Percentiles rank a stretch among this genome's conserved stretches.
Evolutionary conservation across 345 rosid genomes (phyloP).

Genomic region (Eucalyptus guilfoylei): DNA sequence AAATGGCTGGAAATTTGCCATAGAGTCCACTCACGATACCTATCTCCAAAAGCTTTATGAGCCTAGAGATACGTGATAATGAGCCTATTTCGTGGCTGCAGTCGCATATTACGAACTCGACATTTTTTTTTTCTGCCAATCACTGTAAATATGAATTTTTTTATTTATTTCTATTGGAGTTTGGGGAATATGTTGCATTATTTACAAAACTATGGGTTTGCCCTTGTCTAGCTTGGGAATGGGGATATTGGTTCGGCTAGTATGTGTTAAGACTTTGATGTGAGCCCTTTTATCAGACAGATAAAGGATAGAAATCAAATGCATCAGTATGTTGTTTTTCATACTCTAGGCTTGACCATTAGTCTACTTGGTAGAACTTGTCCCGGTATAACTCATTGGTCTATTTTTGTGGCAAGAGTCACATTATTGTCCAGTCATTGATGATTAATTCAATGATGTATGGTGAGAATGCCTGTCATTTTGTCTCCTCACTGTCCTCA

Average conservation of each 20-base stretch:
- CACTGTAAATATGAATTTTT: background rate
- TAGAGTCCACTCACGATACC: background rate
- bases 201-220: background rate
- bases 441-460: background rate
- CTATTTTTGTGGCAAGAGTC: background rate
- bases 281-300: background rate
- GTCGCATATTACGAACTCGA: background rate
- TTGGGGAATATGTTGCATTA: background rate
- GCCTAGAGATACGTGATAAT: background rate
- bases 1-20: background rate
- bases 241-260: background rate
- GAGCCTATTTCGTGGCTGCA: background rate
- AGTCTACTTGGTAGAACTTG: background rate
- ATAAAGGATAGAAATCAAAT: background rate
- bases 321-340: background rate
- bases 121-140: background rate
- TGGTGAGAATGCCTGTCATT: background rate
- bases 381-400: background rate
- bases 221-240: background rate
- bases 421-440: background rate
- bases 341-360: background rate
- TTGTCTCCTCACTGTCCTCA: background rate
- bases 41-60: background rate
- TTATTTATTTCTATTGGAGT: background rate
- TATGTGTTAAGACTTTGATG: background rate